phyloP scores from a whole-genome alignment of 305 asterid species.

The Euphrasia arctica region DNA sequence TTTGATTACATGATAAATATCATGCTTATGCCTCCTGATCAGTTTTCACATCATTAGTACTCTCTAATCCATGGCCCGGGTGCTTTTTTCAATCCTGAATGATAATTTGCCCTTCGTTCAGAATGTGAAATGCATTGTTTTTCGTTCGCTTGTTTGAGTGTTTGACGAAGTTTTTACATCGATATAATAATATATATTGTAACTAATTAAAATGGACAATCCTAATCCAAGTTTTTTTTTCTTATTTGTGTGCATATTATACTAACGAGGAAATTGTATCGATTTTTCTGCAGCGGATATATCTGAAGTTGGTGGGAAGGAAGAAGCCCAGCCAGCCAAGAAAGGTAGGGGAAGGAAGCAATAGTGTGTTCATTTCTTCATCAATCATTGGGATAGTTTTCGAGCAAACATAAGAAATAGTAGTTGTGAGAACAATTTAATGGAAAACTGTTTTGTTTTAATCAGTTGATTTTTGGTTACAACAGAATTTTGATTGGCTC shows the following conservation, averaged over 20 bases:
- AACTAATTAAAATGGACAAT: no score
- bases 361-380: constrained; percentile 25
- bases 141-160: neutral
- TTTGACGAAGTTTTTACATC: neutral
- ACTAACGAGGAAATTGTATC: constrained; percentile 8
- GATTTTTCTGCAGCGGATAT: constrained; percentile 50
- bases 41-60: no score
- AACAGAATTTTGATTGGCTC: constrained; percentile 14
- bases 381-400: constrained; percentile 17
- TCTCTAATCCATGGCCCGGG: no score
- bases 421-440: constrained; percentile 6
- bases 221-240: no score
- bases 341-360: constrained; percentile 90
- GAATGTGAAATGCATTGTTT: neutral
- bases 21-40: no score
- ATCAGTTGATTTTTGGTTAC: constrained; percentile 19
- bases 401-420: constrained; percentile 15
- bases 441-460: neutral
- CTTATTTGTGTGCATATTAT: neutral
- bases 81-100: no score
- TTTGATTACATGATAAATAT: neutral
- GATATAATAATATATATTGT: neutral
- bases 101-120: no score
- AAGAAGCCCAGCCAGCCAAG: constrained; percentile 68
- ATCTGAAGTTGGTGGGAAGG: constrained; percentile 80